phyloP scores from a whole-genome alignment of 2,329 filamentous ascomycete genomes.

The Capronia coronata region DNA sequence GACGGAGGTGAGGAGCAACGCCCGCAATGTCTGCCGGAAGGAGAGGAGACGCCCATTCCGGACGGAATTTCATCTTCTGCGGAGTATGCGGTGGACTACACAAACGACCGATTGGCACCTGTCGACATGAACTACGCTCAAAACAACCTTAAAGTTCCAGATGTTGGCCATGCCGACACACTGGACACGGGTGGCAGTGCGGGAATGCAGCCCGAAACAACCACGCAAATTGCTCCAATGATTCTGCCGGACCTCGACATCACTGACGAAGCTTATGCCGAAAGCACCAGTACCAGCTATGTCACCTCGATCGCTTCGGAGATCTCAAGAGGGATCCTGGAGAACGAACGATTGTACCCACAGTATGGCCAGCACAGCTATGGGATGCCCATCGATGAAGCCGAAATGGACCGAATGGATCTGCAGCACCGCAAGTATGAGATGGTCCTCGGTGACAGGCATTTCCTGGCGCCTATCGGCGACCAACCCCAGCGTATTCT shows the following conservation, averaged over 20 bases:
- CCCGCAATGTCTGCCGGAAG: not conserved
- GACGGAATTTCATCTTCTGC: not conserved
- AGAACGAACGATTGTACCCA: slow-evolving; percentile 18
- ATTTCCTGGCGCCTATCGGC: slow-evolving; percentile 21
- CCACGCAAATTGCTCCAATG: slow-evolving; percentile 4
- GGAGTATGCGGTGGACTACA: not conserved
- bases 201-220: not conserved
- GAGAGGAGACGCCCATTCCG: not conserved
- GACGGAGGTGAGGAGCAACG: not conserved
- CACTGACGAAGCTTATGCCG: slow-evolving; percentile 9
- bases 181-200: not conserved
- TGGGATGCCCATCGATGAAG: slow-evolving; percentile 22
- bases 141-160: not conserved
- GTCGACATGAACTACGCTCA: too few relatives aligned
- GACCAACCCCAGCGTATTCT: slow-evolving; percentile 19
- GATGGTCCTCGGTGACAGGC: slow-evolving; percentile 17
- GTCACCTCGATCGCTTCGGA: slow-evolving; percentile 18
- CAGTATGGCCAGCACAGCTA: slow-evolving; percentile 19
- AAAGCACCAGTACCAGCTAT: slow-evolving; percentile 14
- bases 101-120: too few relatives aligned
- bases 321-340: slow-evolving; percentile 16
- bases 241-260: slow-evolving; percentile 11
- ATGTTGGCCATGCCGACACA: not conserved
- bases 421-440: slow-evolving; percentile 19
- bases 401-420: slow-evolving; percentile 23